These are phyloP conservation scores for Cytospora leucostoma DNA, from an alignment of 2,329 filamentous ascomycete genomes.

Conservation along the genomic window DNA sequence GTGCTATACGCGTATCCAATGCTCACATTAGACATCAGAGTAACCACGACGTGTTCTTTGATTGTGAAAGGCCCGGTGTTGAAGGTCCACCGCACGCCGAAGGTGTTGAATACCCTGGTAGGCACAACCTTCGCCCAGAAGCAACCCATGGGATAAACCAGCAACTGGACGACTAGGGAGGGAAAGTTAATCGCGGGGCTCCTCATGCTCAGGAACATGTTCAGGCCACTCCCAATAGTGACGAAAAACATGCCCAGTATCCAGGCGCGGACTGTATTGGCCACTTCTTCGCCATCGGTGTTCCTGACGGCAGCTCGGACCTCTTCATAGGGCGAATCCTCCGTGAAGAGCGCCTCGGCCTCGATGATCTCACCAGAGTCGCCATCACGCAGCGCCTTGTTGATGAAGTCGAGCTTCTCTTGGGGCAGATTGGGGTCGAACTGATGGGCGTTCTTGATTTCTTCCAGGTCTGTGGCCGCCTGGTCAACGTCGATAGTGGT, in stretches of 20 bases:
- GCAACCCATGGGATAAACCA: constrained; percentile 47
- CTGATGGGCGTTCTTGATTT: constrained; percentile 38
- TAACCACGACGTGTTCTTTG: constrained; percentile 49
- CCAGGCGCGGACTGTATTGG: constrained; percentile 48
- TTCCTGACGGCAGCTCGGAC: constrained; percentile 48
- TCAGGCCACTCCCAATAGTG: constrained; percentile 43
- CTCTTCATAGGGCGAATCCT: constrained; percentile 44
- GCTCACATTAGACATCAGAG: constrained; percentile 47
- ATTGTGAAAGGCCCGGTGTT: constrained; percentile 48
- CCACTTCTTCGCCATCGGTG: constrained; percentile 45
- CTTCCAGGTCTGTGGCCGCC: constrained; percentile 31
- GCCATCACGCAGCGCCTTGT: constrained; percentile 36
- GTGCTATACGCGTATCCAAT: constrained; percentile 43
- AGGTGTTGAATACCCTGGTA: constrained; percentile 42
- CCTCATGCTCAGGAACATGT: constrained; percentile 41
- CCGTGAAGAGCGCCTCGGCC: constrained; percentile 37
- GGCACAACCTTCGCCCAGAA: constrained; percentile 47
- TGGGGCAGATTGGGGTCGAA: constrained; percentile 40
- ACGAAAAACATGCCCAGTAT: constrained; percentile 47
- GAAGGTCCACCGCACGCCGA: constrained; percentile 46
- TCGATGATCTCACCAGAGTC: constrained; percentile 37
- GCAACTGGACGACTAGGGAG: constrained; percentile 42
- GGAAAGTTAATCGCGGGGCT: constrained; percentile 41
- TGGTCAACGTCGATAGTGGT: constrained; percentile 19
- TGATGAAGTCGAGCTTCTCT: constrained; percentile 38